Evolutionary conservation across 2,329 filamentous ascomycete genomes (phyloP), one percentile per base, ranked within the genome.

Genomic region (Dactylellina leptospora): DNA sequence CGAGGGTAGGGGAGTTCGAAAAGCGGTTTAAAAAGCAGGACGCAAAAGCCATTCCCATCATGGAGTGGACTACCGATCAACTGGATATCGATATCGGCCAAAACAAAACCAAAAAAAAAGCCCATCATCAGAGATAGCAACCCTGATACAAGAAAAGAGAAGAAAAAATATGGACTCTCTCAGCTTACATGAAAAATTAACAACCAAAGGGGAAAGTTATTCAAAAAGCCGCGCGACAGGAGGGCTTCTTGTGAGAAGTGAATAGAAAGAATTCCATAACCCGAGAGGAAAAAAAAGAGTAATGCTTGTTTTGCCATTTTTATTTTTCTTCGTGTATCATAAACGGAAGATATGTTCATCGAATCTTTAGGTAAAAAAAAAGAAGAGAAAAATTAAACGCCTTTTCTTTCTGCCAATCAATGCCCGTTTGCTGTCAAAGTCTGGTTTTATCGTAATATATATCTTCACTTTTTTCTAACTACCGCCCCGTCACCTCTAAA

Each of bases 61-160:
- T 16, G 30, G 16, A 42, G 44, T 28, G 25, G 28, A n/a, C 2
- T 64, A 42, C 42, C 50, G 60, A 47, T 56, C 50, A 50, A 55
- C 42, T 66, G 61, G 61, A 66, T 66, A 66, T 66, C 61, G 58
- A 51, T 66, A n/a, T n/a, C n/a, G n/a, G n/a, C n/a, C n/a, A n/a
- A n/a, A n/a, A n/a, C n/a, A 33, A 16, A 45, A 66, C 11, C 28
- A 36, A 25, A 40, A 16, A 40, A 40, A 16, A 40, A 40, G 13
- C 36, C 5, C 18, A 40, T 5, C 4, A 40, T 11, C 2, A 33
- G 28, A 6, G 11, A 11, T 33, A 33, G 28, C 11, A 33, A 11
- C 11, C 5, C 6, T 33, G 11, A 11, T 33, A 33, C 6, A 6
- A 33, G 28, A 6, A 33, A 40, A 40, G 18, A 40, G 22, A 18